A percentile compares a stretch with the other conserved stretches of the same genome.
Evolutionary conservation across 768 basidiomycete species (phyloP).

Genomic region (Leccinum variicolor): DNA sequence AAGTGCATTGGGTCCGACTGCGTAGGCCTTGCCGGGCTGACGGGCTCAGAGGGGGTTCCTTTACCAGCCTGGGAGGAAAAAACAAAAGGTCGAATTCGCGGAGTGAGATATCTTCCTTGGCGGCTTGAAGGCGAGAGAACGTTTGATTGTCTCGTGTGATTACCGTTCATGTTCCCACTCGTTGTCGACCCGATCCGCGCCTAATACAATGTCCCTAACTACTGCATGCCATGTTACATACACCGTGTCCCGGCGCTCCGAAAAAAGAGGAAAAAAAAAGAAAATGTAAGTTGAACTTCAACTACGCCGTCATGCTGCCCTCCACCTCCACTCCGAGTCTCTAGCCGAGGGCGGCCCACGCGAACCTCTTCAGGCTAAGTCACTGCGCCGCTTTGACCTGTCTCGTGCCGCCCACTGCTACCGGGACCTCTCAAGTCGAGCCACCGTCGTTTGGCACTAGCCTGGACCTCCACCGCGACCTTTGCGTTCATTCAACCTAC

Average conservation of each 20-base stretch:
- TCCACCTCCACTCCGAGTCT: background rate
- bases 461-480: background rate
- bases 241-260: background rate
- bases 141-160: background rate
- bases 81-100: background rate
- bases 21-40: constrained; percentile 5
- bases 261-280: background rate
- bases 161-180: constrained; percentile 5
- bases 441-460: background rate
- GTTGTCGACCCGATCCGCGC: background rate
- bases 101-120: constrained; percentile 5
- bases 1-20: background rate
- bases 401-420: background rate
- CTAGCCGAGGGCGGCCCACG: background rate
- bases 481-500: constrained; percentile 7
- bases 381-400: background rate
- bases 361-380: background rate
- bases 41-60: background rate
- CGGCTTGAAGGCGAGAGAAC: background rate
- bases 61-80: constrained; percentile 10
- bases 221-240: background rate
- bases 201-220: background rate
- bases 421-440: background rate
- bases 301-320: background rate
- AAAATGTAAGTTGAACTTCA: constrained; percentile 2